Conservation (phyloP, 208 protist species). For the Wallacemonas collosoma region DNA sequence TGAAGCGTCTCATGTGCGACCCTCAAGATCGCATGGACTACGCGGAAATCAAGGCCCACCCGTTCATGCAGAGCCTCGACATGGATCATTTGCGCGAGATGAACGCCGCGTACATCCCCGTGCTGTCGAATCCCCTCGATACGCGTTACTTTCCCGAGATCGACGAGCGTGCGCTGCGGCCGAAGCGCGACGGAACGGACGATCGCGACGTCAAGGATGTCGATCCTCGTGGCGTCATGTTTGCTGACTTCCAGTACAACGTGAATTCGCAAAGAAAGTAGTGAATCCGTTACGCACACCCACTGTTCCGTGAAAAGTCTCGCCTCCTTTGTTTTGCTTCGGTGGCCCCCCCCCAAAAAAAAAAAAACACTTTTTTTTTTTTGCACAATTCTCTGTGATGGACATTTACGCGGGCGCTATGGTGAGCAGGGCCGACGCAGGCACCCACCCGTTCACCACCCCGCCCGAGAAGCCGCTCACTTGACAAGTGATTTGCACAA, state of each 20-base stretch:
- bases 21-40: slow-evolving; percentile 78
- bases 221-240: slow-evolving; percentile 85
- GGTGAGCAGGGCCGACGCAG: too few relatives aligned
- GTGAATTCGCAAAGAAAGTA: slow-evolving; percentile 32
- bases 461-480: too few relatives aligned
- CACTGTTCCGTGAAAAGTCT: too few relatives aligned
- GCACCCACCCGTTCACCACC: too few relatives aligned
- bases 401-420: too few relatives aligned
- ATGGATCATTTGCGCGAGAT: slow-evolving; percentile 63
- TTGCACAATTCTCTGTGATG: too few relatives aligned
- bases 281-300: background rate
- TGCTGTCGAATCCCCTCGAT: slow-evolving; percentile 75
- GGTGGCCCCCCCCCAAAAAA: background rate
- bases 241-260: slow-evolving; percentile 88
- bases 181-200: slow-evolving; percentile 23
- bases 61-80: slow-evolving; percentile 79
- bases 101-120: slow-evolving; percentile 68
- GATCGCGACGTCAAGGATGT: slow-evolving; percentile 67
- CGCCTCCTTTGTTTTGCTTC: too few relatives aligned
- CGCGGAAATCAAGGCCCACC: slow-evolving; percentile 75
- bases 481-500: too few relatives aligned
- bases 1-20: slow-evolving; percentile 90
- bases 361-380: background rate
- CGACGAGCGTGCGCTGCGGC: slow-evolving; percentile 45
- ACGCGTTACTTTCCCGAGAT: slow-evolving; percentile 90